Evolutionary conservation across 345 rosid species (phyloP), one percentile per base, ranked within the genome.

Genomic region (Turritis glabra): DNA sequence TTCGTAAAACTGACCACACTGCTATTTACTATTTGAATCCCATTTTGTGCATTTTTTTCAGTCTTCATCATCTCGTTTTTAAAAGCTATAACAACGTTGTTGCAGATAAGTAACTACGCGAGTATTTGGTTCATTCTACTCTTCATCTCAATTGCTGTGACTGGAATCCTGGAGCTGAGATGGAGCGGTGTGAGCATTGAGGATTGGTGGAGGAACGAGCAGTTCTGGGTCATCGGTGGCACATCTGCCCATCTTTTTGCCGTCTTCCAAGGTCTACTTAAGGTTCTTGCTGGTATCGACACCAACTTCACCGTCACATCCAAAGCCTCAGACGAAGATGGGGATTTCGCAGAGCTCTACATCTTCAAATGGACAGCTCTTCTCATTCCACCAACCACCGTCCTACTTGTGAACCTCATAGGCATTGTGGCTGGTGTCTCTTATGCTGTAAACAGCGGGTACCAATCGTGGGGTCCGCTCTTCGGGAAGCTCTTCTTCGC

Each of bases 161-260:
- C 99, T 52, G 99, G 97, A 56, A 95, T 95, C 54, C 84, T 95
- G 29, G 99, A 95, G 84, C 80, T 95, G 38, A 85, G 99, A 76
- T 95, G 99, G 99, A 92, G 98, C 40, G 97, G 97, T 54, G 88
- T 95, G 27, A 78, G 97, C 69, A 89, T 95, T 50, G 99, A 95
- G 51, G 99, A 95, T 73, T 95, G 97, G 99, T 95, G 99, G 99
- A 95, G 99, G 73, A 95, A 94, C 33, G 98, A 94, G 80, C 98
- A 94, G 80, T 94, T 94, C 78, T 94, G 98, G 98, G 98, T 94
- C 73, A 95, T 95, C 3, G 99, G 99, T 46, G 99, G 99, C 26
- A 95, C 99, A 44, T 95, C 99, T 0, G 98, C 99, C 50, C 99
- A 95, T 81, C 93, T 95, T 33, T 95, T 95, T 41, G 99, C 99